Base-by-base conservation (phyloP, 2,329 filamentous ascomycete species). In the Colletotrichum acutatum region DNA sequence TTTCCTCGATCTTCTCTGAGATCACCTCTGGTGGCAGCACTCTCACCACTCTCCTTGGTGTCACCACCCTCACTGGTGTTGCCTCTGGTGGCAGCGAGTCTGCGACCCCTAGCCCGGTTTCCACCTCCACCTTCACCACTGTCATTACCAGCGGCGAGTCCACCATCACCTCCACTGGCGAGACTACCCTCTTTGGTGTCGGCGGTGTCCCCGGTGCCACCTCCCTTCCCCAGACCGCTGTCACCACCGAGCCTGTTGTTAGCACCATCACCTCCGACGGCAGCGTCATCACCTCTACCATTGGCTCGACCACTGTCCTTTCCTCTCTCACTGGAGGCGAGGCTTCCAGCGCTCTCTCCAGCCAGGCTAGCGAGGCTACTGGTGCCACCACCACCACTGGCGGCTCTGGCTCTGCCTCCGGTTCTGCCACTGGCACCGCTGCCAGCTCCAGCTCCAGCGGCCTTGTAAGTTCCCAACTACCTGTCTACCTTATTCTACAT, bases 1-100 rank as follows among this genome's bases (percentile, higher is more conserved):
- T 74, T 30, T 70, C 71, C 19, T 67, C 65, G 16, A 56, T 74
- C 52, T 73, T 68, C 65, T 61, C 74, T 69, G 71, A 65, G 58
- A 77, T 78, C 53, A 76, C 78, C 56, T 69, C 79, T 71, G 79
- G 81, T 46, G 84, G 84, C 60, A 84, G 80, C 74, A 78, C 83
- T 61, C 80, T 81, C 75, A 83, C 79, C 74, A 82, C 81, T 54
- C 68, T 82, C 42, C 78, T 82, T 61, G 79, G 78, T 12, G 28
- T 60, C 54, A 73, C 73, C 26, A 74, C 71, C 22, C 26, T 74
- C 24, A 53, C 24, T 19, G 42, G 62, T 56, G 6, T 30, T 34
- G 60, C 28, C 52, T 54, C 62, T 42, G 57, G 61, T 34, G 61
- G 30, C n/a, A 56, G 65, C 37, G 42, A 56, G 66, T 58, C 60